Evolutionary conservation across 208 protist genomes (phyloP), one percentile per base, ranked within the genome.

Genomic region (Leishmania martiniquensis): DNA sequence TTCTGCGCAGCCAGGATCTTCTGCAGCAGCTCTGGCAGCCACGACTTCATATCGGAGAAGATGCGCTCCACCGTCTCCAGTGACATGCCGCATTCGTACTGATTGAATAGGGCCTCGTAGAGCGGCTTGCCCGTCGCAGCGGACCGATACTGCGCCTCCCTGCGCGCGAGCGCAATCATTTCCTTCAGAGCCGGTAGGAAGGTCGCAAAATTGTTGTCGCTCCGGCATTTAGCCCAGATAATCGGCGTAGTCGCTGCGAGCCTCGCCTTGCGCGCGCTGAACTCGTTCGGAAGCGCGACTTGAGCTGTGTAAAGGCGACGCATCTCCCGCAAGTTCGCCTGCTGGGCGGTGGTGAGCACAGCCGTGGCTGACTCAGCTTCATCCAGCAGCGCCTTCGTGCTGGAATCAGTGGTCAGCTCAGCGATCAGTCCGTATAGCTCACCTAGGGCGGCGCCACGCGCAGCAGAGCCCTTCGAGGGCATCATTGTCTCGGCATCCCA

Each of bases 401-500:
- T 70, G 7, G 82, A 60, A 15, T 71, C 42, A 0, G 89, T 97
- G 29, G 93, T 57, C 4, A 90, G 42, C 13, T 84, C 51, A 67
- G 91, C 77, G 17, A 88, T 32, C 69, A 81, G 62, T 22, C 71
- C 66, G 22, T 77, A 15, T 1, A 96, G 65, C 67, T 89, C 84
- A 1, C 83, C 85, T 57, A 92, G 80, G 13, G 93, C 91, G 15
- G 86, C 84, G 29, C 87, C 86, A 39, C 95, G 87, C 1, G 87
- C 83, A 34, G 77, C 81, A 12, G 85, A 70, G 45, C 88, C 91
- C 74, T 95, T 92, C 32, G 83, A 80, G 2, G 95, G 93, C 95
- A 98, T 97, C 72, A 88, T 86, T 4, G 87, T 79, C 25, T 88
- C 52, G 52, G 84, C 34, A 73, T 98, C 95, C 95, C 95, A 98